Evolutionary conservation across 2,329 filamentous ascomycete genomes (phyloP).

Genomic region (Aciculosporium take): DNA sequence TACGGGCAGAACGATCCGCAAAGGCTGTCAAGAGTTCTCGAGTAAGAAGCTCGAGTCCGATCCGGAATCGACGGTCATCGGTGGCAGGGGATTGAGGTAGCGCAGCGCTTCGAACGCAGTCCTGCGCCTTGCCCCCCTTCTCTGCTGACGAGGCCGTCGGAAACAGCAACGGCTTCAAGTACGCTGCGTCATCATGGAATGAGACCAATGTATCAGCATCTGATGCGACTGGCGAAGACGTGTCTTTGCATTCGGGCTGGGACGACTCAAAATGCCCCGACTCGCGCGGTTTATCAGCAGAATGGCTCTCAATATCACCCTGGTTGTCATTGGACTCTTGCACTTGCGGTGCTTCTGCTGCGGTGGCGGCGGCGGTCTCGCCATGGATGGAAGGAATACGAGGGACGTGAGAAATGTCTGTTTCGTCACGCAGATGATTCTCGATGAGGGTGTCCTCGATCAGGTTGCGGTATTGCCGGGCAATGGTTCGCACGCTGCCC

Average conservation of each 20-base stretch:
- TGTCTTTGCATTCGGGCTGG: background rate
- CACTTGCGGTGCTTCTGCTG: background rate
- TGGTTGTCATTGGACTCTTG: background rate
- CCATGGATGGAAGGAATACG: slow-evolving; percentile 13
- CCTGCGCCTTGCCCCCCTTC: slow-evolving; percentile 8
- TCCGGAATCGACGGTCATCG: slow-evolving; percentile 31
- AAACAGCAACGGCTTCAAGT: slow-evolving; percentile 33
- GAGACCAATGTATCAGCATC: slow-evolving; percentile 33
- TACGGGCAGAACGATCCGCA: slow-evolving; percentile 12
- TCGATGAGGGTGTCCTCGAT: slow-evolving; percentile 19
- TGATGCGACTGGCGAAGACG: slow-evolving; percentile 20
- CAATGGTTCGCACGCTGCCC: slow-evolving; percentile 32
- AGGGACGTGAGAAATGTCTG: slow-evolving; percentile 18
- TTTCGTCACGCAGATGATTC: no score
- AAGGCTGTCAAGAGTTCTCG: slow-evolving; percentile 33
- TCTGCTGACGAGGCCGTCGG: slow-evolving; percentile 20
- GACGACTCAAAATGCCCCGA: slow-evolving; percentile 1
- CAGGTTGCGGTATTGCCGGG: slow-evolving; percentile 35
- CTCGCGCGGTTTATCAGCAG: background rate
- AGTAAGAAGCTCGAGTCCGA: slow-evolving; percentile 36
- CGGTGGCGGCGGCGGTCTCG: slow-evolving; percentile 2
- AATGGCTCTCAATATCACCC: slow-evolving; percentile 1
- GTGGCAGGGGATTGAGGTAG: slow-evolving; percentile 7
- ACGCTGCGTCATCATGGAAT: slow-evolving; percentile 32
- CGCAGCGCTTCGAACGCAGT: slow-evolving; percentile 2